phyloP scores from a whole-genome alignment of 2,329 filamentous ascomycete genomes.

The Ceratocystiopsis brevicomis region DNA sequence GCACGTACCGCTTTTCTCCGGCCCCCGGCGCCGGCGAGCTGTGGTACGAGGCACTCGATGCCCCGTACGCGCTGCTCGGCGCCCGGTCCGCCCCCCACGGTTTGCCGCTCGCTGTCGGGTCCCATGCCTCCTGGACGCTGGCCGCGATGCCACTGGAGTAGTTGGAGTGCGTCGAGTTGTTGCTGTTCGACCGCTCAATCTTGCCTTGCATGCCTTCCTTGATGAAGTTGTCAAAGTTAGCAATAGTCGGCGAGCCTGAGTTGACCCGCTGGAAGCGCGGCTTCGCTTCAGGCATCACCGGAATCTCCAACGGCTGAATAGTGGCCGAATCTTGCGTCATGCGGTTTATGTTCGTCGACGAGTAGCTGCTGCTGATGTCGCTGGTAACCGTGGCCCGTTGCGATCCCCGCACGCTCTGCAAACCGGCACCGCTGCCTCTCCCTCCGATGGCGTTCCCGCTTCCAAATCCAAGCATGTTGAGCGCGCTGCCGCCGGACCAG shows the following conservation, averaged over 20 bases:
- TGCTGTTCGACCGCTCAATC: slow-evolving; percentile 38
- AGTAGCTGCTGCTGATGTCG: slow-evolving; percentile 20
- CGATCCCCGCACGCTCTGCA: slow-evolving; percentile 5
- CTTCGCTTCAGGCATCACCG: slow-evolving; percentile 29
- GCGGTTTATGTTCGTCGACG: slow-evolving; percentile 22
- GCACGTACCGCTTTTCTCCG: slow-evolving; percentile 3
- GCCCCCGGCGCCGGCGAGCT: slow-evolving; percentile 18
- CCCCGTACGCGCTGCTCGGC: slow-evolving; percentile 31
- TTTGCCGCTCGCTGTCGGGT: slow-evolving; percentile 23
- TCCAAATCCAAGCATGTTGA: slow-evolving; percentile 44
- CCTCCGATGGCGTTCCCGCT: slow-evolving; percentile 16
- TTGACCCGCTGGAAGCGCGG: slow-evolving; percentile 46
- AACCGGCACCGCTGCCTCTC: too few species aligned
- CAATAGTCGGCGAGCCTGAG: slow-evolving; percentile 50
- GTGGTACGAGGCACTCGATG: slow-evolving; percentile 18
- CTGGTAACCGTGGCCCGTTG: slow-evolving; percentile 33
- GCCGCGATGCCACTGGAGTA: slow-evolving; percentile 49
- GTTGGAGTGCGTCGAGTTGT: slow-evolving; percentile 27
- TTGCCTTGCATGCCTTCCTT: slow-evolving; percentile 40
- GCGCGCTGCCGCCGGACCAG: slow-evolving; percentile 54
- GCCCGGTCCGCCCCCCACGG: slow-evolving; percentile 32
- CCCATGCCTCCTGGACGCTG: slow-evolving; percentile 40
- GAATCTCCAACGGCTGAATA: slow-evolving; percentile 47
- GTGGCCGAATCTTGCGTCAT: slow-evolving; percentile 49
- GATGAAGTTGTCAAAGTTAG: slow-evolving; percentile 32